Evolutionary conservation across 345 rosid species (phyloP), one percentile per base, ranked within the genome.

Genomic region (Viola odorata): DNA sequence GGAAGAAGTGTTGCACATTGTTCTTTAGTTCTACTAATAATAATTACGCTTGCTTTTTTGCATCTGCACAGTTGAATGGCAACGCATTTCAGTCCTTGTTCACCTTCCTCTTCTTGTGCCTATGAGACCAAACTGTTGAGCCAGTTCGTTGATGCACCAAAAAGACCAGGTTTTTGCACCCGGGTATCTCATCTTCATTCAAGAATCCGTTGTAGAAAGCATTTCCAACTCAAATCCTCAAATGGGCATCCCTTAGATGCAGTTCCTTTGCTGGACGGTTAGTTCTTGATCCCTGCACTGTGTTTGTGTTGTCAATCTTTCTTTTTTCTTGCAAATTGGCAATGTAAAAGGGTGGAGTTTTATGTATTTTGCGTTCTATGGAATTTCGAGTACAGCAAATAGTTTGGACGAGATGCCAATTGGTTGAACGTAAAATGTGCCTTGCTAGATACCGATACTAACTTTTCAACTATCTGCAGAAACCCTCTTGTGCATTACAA

Each of bases 171-270:
- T 64, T 64, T 61, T 61, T 62, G 70, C 50, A 49, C 64, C 15
- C 68, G 80, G 76, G 77, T 79, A 41, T 67, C 78, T 64, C 72
- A 69, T 6, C 42, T 84, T 76, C 87, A 60, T 6, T 74, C 78
- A 36, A 80, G 74, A 74, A 68, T 56, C 63, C 69, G 61, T n/a
- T 62, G 71, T 3, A 75, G 70, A 44, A 85, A 61, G 62, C 62
- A 41, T 37, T 80, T 84, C 73, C 84, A 63, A 41, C 78, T 80
- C 73, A 73, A 80, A 56, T 82, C 88, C 69, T 78, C 87, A 0
- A 87, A 91, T 76, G 98, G 86, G 65, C 72, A 74, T 45, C 78
- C 86, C 13, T 57, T 74, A 8, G 61, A 77, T 53, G 84, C 84
- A 14, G 78, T 85, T 50, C 73, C 84, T 67, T 71, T 71, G 72